Conservation (phyloP, 2,329 filamentous ascomycete genomes). For the Neofusicoccum sp. region DNA sequence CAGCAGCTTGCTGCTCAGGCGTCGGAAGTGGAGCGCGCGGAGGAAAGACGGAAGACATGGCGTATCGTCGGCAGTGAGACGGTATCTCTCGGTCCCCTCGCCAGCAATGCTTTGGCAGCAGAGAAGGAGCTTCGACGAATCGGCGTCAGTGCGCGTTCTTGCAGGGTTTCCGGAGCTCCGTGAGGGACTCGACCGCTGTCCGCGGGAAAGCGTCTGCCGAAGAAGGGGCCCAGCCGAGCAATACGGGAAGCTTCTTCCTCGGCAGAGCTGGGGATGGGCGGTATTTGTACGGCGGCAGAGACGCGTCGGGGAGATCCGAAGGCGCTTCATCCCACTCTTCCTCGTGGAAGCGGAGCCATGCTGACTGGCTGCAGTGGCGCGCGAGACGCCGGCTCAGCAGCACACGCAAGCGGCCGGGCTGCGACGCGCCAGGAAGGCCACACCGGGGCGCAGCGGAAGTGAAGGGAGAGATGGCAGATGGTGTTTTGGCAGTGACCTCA, state of each 20-base stretch:
- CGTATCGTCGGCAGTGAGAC: neutral
- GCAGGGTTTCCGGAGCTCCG: no score
- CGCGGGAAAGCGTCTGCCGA: no score
- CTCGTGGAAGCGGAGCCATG: neutral
- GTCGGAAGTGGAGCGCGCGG: neutral
- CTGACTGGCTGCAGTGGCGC: neutral
- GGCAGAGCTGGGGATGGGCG: neutral
- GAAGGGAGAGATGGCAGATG: neutral
- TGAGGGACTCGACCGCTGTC: no score
- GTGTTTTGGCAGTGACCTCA: neutral
- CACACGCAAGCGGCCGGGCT: neutral
- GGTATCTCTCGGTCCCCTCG: no score
- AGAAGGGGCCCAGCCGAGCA: no score
- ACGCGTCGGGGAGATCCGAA: constrained; percentile 5
- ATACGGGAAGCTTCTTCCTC: no score
- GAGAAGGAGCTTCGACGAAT: no score
- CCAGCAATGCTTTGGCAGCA: no score
- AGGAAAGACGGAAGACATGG: constrained; percentile 5
- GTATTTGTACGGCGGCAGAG: neutral
- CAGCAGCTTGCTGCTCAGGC: neutral
- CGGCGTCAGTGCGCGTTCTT: neutral
- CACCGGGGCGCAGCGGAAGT: neutral
- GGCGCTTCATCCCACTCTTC: constrained; percentile 12
- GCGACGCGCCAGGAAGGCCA: neutral
- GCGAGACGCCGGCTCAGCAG: no score